These are phyloP conservation scores for Limonium bicolor DNA, from an alignment of 148 eudicot genomes.

Conservation along the genomic window DNA sequence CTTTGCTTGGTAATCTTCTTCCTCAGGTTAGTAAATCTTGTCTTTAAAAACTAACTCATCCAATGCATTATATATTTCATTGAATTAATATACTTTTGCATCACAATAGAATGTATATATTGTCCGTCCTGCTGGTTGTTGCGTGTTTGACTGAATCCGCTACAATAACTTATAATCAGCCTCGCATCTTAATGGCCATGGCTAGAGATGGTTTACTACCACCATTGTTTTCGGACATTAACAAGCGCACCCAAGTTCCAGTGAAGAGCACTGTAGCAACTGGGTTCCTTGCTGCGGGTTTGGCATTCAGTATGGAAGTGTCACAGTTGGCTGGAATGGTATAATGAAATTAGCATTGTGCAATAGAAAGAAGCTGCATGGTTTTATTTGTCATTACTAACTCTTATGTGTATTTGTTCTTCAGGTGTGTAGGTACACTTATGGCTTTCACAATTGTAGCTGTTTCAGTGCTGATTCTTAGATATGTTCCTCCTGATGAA, in stretches of 20 bases:
- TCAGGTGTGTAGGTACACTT: conserved; percentile 40
- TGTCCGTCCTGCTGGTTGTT: too few species aligned
- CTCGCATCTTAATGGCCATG: conserved; percentile 94
- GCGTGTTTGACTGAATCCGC: too few species aligned
- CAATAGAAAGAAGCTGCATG: too few species aligned
- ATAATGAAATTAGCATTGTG: too few species aligned
- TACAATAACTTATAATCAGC: conserved; percentile 25
- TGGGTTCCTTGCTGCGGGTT: conserved; percentile 37
- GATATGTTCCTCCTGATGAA: conserved; percentile 23
- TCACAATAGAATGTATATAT: too few species aligned
- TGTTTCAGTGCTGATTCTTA: conserved; percentile 16
- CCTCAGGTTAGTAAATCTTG: conserved; percentile 35
- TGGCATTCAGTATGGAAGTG: conserved; percentile 55
- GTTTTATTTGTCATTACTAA: too few species aligned
- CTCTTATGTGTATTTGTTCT: background rate
- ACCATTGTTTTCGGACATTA: conserved; percentile 63
- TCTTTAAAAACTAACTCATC: too few species aligned
- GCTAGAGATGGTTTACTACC: conserved; percentile 93
- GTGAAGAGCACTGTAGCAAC: conserved; percentile 42
- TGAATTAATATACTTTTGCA: background rate
- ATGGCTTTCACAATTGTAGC: conserved; percentile 27
- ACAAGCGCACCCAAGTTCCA: conserved; percentile 46
- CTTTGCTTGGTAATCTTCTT: conserved; percentile 55
- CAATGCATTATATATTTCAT: too few species aligned
- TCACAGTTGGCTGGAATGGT: conserved; percentile 64